Evolutionary conservation across 2,329 filamentous ascomycete species (phyloP), one percentile per base, ranked within the genome.

Genomic region (Orbilia blumenaviensis): DNA sequence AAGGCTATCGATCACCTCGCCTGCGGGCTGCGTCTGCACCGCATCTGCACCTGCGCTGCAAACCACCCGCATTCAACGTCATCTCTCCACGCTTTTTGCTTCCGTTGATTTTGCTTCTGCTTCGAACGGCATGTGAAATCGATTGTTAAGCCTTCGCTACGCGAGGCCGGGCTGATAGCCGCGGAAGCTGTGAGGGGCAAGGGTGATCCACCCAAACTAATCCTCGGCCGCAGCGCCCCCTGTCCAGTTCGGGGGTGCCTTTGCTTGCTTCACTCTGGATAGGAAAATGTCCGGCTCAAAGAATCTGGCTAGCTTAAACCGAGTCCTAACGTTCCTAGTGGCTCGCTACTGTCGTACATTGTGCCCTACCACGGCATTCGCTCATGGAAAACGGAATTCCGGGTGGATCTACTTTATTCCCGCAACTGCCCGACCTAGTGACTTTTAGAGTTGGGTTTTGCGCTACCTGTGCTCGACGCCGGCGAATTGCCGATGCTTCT

Each of bases 221-320:
- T 62, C 56, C 42, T 74, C 69, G 69, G 69, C 61, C 62, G 62
- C 54, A 74, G 69, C 69, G 18, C 69, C 69, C 69, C 69, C 44
- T 66, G 68, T 61, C 62, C 25, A 21, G 23, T 66, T 66, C 61
- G 69, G 52, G 68, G 69, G 69, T 61, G 4, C 12, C 18, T 42
- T 25, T n/a, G 12, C 10, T 32, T 23, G 16, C 14, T 32, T 36
- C 34, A 34, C 12, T 32, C 16, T 41, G 38, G n/a, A 27, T 66
- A 74, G 69, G 69, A 66, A 66, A 52, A 61, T 54, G 69, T 66
- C 69, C 69, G 69, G 69, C n/a, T 56, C 32, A 38, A 36, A 16
- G 25, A 38, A 56, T 38, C 12, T 38, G 32, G 32, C 52, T 38
- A 38, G 32, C 32, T 18, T 21, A 32, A 38, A 16, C 52, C 52